These are phyloP conservation scores for Irpex sp. DNA, from an alignment of 1,284 basidiomycete genomes.

Conservation along the genomic window DNA sequence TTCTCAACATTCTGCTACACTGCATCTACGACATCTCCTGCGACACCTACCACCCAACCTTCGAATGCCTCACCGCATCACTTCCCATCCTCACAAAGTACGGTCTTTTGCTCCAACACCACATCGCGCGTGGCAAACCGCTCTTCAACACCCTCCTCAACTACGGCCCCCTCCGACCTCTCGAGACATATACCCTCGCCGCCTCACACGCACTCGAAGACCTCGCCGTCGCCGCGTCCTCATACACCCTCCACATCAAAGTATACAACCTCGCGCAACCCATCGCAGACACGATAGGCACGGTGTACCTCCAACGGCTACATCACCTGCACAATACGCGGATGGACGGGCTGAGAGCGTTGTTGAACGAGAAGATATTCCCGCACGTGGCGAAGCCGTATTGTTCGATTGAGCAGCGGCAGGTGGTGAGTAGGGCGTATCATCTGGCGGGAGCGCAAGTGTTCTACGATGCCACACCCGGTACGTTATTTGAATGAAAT, in stretches of 20 bases:
- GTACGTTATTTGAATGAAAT: not conserved
- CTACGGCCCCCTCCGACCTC: slow-evolving; percentile 24
- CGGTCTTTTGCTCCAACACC: slow-evolving; percentile 22
- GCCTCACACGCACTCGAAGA: slow-evolving; percentile 29
- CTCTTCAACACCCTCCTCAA: slow-evolving; percentile 28
- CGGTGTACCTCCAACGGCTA: slow-evolving; percentile 37
- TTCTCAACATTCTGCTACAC: no score
- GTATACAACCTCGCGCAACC: slow-evolving; percentile 32
- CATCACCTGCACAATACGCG: slow-evolving; percentile 37
- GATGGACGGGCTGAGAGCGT: slow-evolving; percentile 30
- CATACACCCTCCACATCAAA: slow-evolving; percentile 31
- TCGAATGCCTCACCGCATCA: no score
- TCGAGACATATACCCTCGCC: slow-evolving; percentile 36
- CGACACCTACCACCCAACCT: no score
- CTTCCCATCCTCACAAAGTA: slow-evolving; percentile 23
- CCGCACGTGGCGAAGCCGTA: slow-evolving; percentile 25
- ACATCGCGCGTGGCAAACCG: slow-evolving; percentile 21
- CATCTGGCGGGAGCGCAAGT: not conserved
- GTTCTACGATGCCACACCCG: not conserved
- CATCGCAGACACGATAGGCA: slow-evolving; percentile 31
- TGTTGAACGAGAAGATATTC: slow-evolving; percentile 31
- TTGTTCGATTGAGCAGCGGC: slow-evolving; percentile 28
- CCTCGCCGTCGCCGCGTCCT: slow-evolving; percentile 33
- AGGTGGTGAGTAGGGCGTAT: slow-evolving; percentile 18
- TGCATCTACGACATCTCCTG: no score